phyloP scores from a whole-genome alignment of 1,139 yeast genomes.

The Hansenula lynferdii region DNA sequence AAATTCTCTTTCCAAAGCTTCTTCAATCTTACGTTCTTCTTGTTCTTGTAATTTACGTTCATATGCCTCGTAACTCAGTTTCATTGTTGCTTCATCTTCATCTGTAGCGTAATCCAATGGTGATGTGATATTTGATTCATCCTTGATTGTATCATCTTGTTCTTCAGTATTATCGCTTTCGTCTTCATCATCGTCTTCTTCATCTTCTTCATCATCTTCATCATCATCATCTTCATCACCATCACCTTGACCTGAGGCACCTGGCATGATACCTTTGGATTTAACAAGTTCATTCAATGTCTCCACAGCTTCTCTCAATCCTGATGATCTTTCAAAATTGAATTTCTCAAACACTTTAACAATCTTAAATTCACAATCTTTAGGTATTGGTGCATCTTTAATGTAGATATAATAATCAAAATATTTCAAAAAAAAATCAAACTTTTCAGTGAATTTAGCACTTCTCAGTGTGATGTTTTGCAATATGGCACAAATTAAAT shows the following conservation, averaged over 20 bases:
- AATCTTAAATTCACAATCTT: conserved; percentile 57
- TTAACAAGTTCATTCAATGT: conserved; percentile 27
- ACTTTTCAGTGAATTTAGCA: conserved; percentile 25
- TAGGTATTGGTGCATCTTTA: conserved; percentile 61
- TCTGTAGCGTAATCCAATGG: no score
- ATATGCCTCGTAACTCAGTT: conserved; percentile 30
- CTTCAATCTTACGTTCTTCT: conserved; percentile 42
- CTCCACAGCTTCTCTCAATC: conserved; percentile 37
- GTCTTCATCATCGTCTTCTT: conserved; percentile 22
- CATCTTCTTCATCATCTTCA: conserved; percentile 24
- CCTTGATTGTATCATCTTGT: conserved; percentile 17
- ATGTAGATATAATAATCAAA: conserved; percentile 74
- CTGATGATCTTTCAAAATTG: conserved; percentile 34
- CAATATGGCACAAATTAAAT: conserved; percentile 41
- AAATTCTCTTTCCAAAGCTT: conserved; percentile 50
- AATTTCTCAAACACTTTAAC: conserved; percentile 37
- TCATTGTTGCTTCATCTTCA: conserved; percentile 10
- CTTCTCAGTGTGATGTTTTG: conserved; percentile 14
- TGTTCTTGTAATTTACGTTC: conserved; percentile 30
- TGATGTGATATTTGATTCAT: conserved; percentile 22
- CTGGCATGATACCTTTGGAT: conserved; percentile 7
- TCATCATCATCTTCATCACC: conserved; percentile 18
- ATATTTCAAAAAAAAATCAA: conserved; percentile 49
- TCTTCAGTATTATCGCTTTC: conserved; percentile 23
- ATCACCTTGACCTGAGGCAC: conserved; percentile 22